Conservation (phyloP, 2,329 filamentous ascomycete species). For the Colletotrichum brevisporum region DNA sequence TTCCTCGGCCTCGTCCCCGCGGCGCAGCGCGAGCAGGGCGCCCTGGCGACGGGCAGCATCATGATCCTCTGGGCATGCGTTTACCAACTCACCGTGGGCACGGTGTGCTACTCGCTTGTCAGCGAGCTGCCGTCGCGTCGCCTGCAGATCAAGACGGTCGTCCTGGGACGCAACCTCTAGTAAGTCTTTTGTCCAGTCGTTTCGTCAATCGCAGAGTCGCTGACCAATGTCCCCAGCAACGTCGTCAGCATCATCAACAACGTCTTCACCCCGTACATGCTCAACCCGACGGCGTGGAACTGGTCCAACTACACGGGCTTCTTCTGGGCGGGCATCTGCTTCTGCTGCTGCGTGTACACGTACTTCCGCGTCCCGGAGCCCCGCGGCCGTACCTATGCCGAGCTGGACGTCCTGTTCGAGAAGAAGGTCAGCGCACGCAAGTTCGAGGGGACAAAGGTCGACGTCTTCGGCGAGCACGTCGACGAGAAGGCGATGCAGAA, state of each 20-base stretch:
- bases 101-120: constrained; percentile 91
- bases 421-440: constrained; percentile 78
- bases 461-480: constrained; percentile 69
- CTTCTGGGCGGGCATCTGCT: constrained; percentile 88
- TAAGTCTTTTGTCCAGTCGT: constrained; percentile 52
- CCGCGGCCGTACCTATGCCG: constrained; percentile 83
- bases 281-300: constrained; percentile 88
- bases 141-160: constrained; percentile 92
- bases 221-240: constrained; percentile 64
- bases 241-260: constrained; percentile 85
- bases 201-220: background rate
- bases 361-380: constrained; percentile 88
- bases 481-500: constrained; percentile 60
- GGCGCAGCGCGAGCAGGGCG: constrained; percentile 69
- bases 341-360: constrained; percentile 84
- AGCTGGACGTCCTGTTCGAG: constrained; percentile 89
- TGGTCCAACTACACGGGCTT: constrained; percentile 92
- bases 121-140: constrained; percentile 86
- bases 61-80: constrained; percentile 87
- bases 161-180: constrained; percentile 85
- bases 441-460: constrained; percentile 73
- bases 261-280: constrained; percentile 91
- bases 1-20: constrained; percentile 83
- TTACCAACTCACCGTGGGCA: constrained; percentile 90
- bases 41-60: constrained; percentile 85